phyloP scores from a whole-genome alignment of 1,284 basidiomycete species.

The Pseudozyma sp. region DNA sequence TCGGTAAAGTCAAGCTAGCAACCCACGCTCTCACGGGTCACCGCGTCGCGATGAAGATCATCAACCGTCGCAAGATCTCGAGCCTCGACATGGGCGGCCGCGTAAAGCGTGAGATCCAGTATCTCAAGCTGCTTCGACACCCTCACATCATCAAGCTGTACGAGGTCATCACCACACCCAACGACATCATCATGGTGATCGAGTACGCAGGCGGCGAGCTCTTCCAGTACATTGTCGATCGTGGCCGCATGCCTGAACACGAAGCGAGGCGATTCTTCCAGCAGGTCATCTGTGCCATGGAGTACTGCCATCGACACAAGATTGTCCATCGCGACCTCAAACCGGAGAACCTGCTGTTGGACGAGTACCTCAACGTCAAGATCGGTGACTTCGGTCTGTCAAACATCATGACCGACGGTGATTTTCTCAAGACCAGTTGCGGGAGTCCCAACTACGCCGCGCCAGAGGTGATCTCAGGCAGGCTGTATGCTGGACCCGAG shows the following conservation, averaged over 20 bases:
- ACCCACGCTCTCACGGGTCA: conserved; percentile 93
- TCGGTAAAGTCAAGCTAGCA: conserved; percentile 98
- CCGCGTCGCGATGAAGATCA: conserved; percentile 96
- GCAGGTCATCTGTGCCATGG: conserved; percentile 67
- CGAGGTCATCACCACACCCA: conserved; percentile 67
- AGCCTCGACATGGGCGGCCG: conserved; percentile 77
- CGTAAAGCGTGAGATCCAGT: conserved; percentile 82
- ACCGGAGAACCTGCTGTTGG: conserved; percentile 66
- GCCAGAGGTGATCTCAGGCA: conserved; percentile 67
- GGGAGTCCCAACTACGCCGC: conserved; percentile 68
- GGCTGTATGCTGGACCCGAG: conserved; percentile 67
- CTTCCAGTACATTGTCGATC: conserved; percentile 68
- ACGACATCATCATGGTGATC: conserved; percentile 69
- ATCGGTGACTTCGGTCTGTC: conserved; percentile 68
- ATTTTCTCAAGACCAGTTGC: conserved; percentile 68
- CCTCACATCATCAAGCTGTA: conserved; percentile 69
- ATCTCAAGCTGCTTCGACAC: conserved; percentile 65
- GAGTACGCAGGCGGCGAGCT: conserved; percentile 68
- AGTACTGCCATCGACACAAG: conserved; percentile 68
- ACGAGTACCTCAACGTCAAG: conserved; percentile 68
- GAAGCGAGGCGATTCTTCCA: conserved; percentile 68
- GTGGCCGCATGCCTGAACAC: conserved; percentile 63
- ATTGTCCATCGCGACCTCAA: conserved; percentile 67
- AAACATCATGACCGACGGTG: conserved; percentile 68
- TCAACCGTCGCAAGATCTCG: conserved; percentile 92